phyloP scores from a whole-genome alignment of 306 rosid species.

The Morella rubra region DNA sequence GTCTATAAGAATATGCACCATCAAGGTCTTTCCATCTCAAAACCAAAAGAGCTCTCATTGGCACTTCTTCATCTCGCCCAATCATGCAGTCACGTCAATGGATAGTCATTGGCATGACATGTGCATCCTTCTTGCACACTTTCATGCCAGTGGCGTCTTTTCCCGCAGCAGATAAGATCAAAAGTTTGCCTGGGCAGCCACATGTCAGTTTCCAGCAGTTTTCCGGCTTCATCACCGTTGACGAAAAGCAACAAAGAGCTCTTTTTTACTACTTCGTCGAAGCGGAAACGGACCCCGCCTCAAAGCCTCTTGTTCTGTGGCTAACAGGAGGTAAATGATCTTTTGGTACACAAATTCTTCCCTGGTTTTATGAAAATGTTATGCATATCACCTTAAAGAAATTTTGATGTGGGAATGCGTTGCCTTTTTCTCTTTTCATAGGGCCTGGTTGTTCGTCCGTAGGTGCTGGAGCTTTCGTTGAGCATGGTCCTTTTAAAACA shows the following conservation, averaged over 20 bases:
- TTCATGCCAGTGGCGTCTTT: slow-evolving; percentile 29
- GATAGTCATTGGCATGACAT: slow-evolving; percentile 27
- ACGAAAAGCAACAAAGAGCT: slow-evolving; percentile 55
- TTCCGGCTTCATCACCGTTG: slow-evolving; percentile 69
- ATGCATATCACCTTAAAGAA: too few relatives aligned
- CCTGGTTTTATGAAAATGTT: too few relatives aligned
- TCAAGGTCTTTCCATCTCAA: too few relatives aligned
- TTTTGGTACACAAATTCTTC: neutral
- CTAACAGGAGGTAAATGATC: slow-evolving; percentile 61
- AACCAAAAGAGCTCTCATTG: too few relatives aligned
- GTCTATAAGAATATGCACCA: too few relatives aligned
- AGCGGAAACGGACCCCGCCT: slow-evolving; percentile 62
- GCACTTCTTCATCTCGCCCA: neutral
- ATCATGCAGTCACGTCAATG: slow-evolving; percentile 33
- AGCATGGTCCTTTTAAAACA: slow-evolving; percentile 39
- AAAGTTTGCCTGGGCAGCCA: slow-evolving; percentile 72
- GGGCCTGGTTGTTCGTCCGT: slow-evolving; percentile 43
- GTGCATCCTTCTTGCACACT: neutral
- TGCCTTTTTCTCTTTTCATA: neutral
- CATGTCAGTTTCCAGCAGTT: slow-evolving; percentile 63
- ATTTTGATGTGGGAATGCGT: too few relatives aligned
- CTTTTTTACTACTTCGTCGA: slow-evolving; percentile 82
- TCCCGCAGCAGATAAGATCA: slow-evolving; percentile 45
- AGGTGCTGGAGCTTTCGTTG: slow-evolving; percentile 37
- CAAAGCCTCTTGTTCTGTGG: slow-evolving; percentile 88